Base-by-base conservation (phyloP, 306 rosid species). In the Hylodesmum podocarpum region DNA sequence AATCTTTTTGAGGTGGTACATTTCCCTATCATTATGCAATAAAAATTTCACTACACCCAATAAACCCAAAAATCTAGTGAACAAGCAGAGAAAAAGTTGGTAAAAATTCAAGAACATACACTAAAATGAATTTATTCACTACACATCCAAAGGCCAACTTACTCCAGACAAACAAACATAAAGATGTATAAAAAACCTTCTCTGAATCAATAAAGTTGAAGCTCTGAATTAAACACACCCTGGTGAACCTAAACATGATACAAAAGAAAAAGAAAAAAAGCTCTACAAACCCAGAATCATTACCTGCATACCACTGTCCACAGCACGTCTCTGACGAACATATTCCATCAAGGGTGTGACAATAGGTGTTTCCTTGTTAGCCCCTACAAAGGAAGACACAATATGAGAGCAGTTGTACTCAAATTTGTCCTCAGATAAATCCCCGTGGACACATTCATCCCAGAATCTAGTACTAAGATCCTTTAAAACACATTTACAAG, bases 341-440 rank as follows among this genome's bases (percentile, higher is more conserved):
- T 82, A 95, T 82, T 92, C 97, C 99, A 95, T 95, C 34, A 95
- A 78, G 58, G 99, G 97, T 12, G 99, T 95, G 61, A 95, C 89
- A 44, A 90, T 81, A 49, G 84, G 92, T 78, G 88, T 6, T 78
- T 89, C 99, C 86, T 92, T 95, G 59, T 83, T 85, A 81, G 78
- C 80, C 53, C 96, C 99, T 95, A 27, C 21, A 83, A 79, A 86
- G 75, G 57, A 82, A 66, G 28, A 53, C 31, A 50, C 11, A 64
- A 49, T 34, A 76, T 74, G 9, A 75, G 68, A 63, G 14, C 28
- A 73, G 47, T 58, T 7, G 14, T 40, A 75, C 49, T 14, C 25
- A 71, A 51, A 73, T 49, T 33, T 41, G 29, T 76, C 76, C n/a
- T 70, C 27, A 46, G 22, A 78, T 41, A 67, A 41, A 27, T 58